Conservation (phyloP, 2,329 filamentous ascomycete species). For the Colletotrichum musicola region DNA sequence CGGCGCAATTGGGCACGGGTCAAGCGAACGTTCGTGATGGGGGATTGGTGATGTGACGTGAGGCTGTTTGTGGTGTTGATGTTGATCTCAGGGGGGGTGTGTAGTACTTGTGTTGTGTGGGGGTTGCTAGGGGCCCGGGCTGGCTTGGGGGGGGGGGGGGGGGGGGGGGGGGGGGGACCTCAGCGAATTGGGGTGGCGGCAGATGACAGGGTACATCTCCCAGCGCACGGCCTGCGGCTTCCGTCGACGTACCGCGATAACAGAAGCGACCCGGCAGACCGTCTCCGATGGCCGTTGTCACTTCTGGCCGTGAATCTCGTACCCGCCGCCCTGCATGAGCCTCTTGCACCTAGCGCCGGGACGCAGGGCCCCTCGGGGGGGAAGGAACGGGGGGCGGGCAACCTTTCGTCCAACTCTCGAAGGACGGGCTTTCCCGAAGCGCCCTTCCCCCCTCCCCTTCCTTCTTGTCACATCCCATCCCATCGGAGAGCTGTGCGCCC, state of each 20-base stretch:
- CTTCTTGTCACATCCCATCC: not conserved
- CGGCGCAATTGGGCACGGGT: not conserved
- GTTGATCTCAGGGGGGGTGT: conserved; percentile 30
- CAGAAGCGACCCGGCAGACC: not conserved
- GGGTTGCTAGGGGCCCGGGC: conserved; percentile 26
- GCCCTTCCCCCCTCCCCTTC: not conserved
- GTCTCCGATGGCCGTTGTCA: no score
- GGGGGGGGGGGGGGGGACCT: not conserved
- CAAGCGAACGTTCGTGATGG: not conserved
- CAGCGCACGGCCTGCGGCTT: not conserved
- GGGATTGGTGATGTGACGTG: not conserved
- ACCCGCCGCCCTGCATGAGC: conserved; percentile 5
- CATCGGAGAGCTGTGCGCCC: not conserved
- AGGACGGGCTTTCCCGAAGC: conserved; percentile 6
- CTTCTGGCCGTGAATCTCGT: not conserved
- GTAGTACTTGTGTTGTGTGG: conserved; percentile 23
- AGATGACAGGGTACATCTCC: conserved; percentile 15
- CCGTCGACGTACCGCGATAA: not conserved
- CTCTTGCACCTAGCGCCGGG: not conserved
- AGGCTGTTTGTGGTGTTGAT: conserved; percentile 23
- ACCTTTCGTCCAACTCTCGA: not conserved
- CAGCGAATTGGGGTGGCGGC: not conserved
- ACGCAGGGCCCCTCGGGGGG: not conserved
- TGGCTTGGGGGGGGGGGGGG: not conserved
- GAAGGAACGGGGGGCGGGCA: not conserved